Base-by-base conservation (phyloP, 345 rosid species). In the Eucalyptus grandis region DNA sequence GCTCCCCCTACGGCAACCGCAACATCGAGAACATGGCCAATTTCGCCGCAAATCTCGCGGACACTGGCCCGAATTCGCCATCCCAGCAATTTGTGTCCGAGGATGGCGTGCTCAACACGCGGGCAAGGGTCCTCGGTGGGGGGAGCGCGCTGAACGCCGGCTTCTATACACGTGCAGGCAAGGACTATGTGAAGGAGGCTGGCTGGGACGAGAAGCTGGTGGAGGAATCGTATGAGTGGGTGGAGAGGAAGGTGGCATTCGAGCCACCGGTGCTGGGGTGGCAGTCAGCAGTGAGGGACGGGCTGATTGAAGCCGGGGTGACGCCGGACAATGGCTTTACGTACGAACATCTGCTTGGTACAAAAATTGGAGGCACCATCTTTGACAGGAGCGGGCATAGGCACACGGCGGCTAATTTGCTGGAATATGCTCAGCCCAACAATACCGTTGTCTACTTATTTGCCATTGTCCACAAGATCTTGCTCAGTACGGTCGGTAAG, bases 51-150 rank as follows among this genome's bases (percentile, higher is more conserved):
- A 90, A 95, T 7, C 91, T 97, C 46, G 88, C 92, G 0, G 95
- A 95, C 91, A 30, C 26, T 44, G 91, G 96, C 4, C 96, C 96
- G 0, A 34, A 87, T 5, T 96, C 99, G 0, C 93, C 96, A 50
- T 90, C 99, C 21, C 98, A 97, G 86, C 90, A 90, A 31, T 97
- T 97, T 58, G 65, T 94, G 62, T 96, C 99, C 2, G 95, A 96
- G 85, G 99, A 97, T 86, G 99, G 98, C 1, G 99, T 96, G 21
- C 92, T 91, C 93, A 97, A 97, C 92, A 31, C 95, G 27, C 95
- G 99, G 11, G 97, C 98, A 0, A 95, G 99, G 4, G 99, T 96
- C 19, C 95, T 97, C 1, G 99, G 99, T 3, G 99, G 99, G 9
- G 99, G 99, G 11, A 94, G 97, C 17, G 96, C 94, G 49, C 86